Conservation (phyloP, 129 eudicot species). For the Deinandra increscens region DNA sequence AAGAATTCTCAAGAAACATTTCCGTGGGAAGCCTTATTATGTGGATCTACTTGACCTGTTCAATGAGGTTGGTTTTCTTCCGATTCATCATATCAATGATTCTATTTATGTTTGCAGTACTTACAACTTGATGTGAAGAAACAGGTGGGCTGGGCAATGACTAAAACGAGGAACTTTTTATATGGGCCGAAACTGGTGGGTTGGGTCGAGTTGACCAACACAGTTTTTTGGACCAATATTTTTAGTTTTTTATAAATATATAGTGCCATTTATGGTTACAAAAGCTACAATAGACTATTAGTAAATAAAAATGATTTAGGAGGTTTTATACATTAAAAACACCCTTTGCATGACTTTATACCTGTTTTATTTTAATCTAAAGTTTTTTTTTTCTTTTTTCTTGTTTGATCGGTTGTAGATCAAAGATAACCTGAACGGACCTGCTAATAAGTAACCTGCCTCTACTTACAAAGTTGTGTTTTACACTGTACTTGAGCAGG, state of each 20-base stretch:
- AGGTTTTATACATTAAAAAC: neutral
- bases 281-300: neutral
- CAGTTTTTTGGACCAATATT: neutral
- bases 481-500: constrained; percentile 47
- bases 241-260: neutral
- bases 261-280: neutral
- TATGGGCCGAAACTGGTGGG: neutral
- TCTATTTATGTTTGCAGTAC: constrained; percentile 10
- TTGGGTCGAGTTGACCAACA: neutral
- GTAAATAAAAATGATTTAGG: neutral
- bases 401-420: neutral
- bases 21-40: constrained; percentile 68
- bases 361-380: neutral
- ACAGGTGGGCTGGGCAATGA: too few species aligned
- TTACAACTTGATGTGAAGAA: neutral
- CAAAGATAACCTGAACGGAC: neutral
- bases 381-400: neutral
- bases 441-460: neutral
- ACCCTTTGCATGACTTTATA: neutral
- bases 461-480: constrained; percentile 6
- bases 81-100: constrained; percentile 3
- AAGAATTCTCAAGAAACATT: constrained; percentile 81
- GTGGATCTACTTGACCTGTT: constrained; percentile 76
- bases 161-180: too few species aligned
- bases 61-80: constrained; percentile 60